A percentile compares a stretch with the other conserved stretches of the same genome.
Conservation (phyloP, 495 filamentous ascomycete species). For the Neurospora pannonica region DNA sequence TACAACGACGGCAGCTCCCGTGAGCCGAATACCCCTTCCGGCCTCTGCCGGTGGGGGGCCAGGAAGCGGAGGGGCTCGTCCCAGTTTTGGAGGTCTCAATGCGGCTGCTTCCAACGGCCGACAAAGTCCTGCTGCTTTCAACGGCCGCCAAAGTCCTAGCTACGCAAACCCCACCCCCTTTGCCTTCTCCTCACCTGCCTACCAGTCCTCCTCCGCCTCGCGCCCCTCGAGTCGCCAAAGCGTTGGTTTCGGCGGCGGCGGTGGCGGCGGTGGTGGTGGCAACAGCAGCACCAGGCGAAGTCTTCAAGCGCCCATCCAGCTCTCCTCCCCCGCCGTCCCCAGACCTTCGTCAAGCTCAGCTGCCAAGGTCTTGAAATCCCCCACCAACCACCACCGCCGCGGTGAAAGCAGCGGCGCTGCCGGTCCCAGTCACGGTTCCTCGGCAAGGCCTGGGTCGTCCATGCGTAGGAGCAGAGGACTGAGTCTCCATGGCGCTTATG, state of each 20-base stretch:
- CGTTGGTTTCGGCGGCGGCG: not conserved
- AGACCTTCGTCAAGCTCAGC: not conserved
- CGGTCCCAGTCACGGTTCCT: slow-evolving; percentile 8
- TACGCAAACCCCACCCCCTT: slow-evolving; percentile 2
- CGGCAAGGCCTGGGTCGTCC: slow-evolving; percentile 1
- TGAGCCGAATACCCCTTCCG: slow-evolving; percentile 31
- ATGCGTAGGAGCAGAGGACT: not conserved
- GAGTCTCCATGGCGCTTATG: not conserved
- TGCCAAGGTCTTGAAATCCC: slow-evolving; percentile 1
- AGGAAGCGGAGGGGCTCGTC: not conserved
- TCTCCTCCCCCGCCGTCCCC: not conserved
- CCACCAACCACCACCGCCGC: slow-evolving; percentile 25
- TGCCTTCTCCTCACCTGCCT: slow-evolving; percentile 11
- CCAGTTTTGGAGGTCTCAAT: not conserved
- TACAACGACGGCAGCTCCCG: not conserved
- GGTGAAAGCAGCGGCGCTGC: slow-evolving; percentile 27
- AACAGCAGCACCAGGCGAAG: not conserved
- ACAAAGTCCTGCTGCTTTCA: not conserved
- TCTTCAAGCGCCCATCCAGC: not conserved
- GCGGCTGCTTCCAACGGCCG: not conserved
- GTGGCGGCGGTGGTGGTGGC: not conserved
- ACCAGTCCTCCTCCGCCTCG: slow-evolving; percentile 9
- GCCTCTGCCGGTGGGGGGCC: not conserved
- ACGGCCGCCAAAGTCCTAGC: slow-evolving; percentile 3
- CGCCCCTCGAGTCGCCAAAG: slow-evolving; percentile 23